phyloP scores from a whole-genome alignment of 106 monocot species.

The Acorus calamus region DNA sequence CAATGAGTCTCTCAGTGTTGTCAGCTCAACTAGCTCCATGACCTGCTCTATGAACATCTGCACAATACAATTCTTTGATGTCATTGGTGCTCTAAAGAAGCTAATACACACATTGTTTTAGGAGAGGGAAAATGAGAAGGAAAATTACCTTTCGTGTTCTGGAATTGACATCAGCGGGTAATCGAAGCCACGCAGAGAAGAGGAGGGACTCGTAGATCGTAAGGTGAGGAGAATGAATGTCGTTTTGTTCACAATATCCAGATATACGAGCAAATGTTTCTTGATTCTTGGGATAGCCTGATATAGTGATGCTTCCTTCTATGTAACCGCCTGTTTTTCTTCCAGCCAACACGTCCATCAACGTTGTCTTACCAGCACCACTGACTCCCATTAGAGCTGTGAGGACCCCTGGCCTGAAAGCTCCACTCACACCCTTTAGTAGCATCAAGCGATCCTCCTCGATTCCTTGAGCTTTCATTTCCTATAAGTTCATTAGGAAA shows the following conservation, averaged over 20 bases:
- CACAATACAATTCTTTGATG: background rate
- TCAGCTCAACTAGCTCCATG: slow-evolving; percentile 43
- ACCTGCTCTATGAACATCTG: slow-evolving; percentile 43
- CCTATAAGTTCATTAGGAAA: slow-evolving; percentile 17
- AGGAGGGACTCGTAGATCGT: slow-evolving; percentile 64
- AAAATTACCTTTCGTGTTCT: slow-evolving; percentile 43
- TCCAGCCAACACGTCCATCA: slow-evolving; percentile 81
- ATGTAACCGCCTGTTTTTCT: slow-evolving; percentile 78
- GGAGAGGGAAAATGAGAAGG: background rate
- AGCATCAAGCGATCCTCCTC: slow-evolving; percentile 36
- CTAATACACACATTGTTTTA: background rate
- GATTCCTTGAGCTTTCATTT: slow-evolving; percentile 60
- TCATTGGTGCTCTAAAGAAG: background rate
- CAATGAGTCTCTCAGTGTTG: slow-evolving; percentile 18
- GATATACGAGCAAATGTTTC: slow-evolving; percentile 77
- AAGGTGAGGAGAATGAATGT: slow-evolving; percentile 71
- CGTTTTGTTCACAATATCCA: slow-evolving; percentile 80
- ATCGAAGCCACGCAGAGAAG: slow-evolving; percentile 64
- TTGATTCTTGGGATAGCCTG: slow-evolving; percentile 70
- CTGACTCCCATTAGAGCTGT: slow-evolving; percentile 83
- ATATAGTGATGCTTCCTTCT: slow-evolving; percentile 50
- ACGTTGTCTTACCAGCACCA: slow-evolving; percentile 76
- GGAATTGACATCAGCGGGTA: slow-evolving; percentile 43
- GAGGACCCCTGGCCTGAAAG: slow-evolving; percentile 71
- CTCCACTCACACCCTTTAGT: slow-evolving; percentile 59